Base-by-base conservation (phyloP, 2,329 filamentous ascomycete species). In the Diaporthe nobilis region DNA sequence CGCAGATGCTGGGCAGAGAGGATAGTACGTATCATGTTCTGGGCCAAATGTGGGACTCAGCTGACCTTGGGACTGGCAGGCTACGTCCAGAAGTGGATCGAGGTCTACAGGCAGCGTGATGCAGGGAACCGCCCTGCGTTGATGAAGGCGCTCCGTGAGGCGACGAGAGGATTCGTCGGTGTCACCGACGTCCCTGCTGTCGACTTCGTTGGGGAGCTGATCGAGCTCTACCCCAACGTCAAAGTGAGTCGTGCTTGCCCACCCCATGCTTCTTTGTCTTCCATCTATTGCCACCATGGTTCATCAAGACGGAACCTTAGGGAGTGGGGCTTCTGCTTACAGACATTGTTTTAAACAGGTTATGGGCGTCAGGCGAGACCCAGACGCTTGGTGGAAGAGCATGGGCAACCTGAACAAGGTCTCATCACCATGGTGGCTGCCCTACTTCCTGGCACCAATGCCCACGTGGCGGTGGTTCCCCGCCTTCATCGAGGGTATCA, bases 181-280 rank as follows among this genome's bases (percentile, higher is more conserved):
- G 82, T 83, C 34, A 84, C 85, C n/a, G 86, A 88, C 77, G 75
- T 82, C 12, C 86, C 86, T 1, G 81, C 81, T 3, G 80, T 79
- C 42, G 81, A 83, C 65, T 81, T 87, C n/a, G 80, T 86, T 22
- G 80, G 82, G 28, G 85, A 87, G 72, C 77, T 88, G 49, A 76
- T 87, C 73, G 81, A 84, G 47, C 75, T 87, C 28, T 87, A 87
- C 75, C 86, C 86, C 0, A 81, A 87, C 37, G 86, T 86, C 22
- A 84, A 83, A 60, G 85, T 53, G 17, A 15, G 44, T 20, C 13
- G 12, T 37, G 63, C 44, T 4, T 25, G 10, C 6, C 25, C 15
- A 44, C 1, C 6, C 13, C 5, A 28, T 12, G 13, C 8, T 8
- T 34, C 6, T 31, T 17, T 4, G 31, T 8, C 15, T 20, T 17